Evolutionary conservation across 495 filamentous ascomycete species (phyloP).

Genomic region (Cercophora sp.): DNA sequence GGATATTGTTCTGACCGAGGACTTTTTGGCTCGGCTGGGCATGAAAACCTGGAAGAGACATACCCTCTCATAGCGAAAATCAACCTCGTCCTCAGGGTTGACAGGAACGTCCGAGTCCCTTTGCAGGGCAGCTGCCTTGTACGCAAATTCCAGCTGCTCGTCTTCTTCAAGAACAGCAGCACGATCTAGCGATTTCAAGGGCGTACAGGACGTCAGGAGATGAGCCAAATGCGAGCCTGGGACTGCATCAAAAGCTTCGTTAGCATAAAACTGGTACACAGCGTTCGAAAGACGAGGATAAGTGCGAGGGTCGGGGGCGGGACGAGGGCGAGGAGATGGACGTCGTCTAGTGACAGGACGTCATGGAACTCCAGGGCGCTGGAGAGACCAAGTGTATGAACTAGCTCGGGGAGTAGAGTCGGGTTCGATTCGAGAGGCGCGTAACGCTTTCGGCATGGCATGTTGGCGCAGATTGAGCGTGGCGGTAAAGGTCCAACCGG

Average conservation of each 20-base stretch:
- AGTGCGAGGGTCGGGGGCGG: slow-evolving; percentile 67
- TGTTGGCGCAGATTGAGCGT: too few species aligned
- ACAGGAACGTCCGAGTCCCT: slow-evolving; percentile 63
- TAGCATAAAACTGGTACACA: slow-evolving; percentile 33
- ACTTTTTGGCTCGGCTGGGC: too few species aligned
- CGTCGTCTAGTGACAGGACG: slow-evolving; percentile 66
- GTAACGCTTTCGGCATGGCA: slow-evolving; percentile 24
- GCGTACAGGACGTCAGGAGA: slow-evolving; percentile 32
- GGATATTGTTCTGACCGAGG: too few species aligned
- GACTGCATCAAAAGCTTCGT: neutral
- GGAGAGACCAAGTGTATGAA: slow-evolving; percentile 61
- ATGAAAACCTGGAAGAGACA: too few species aligned
- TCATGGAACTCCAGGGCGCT: slow-evolving; percentile 61
- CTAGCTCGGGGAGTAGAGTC: slow-evolving; percentile 37
- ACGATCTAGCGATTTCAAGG: slow-evolving; percentile 46
- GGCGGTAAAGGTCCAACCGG: too few species aligned
- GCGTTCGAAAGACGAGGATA: slow-evolving; percentile 66
- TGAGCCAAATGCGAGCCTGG: slow-evolving; percentile 1
- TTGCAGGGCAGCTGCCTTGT: slow-evolving; percentile 56
- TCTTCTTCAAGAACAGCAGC: slow-evolving; percentile 65
- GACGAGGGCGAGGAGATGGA: slow-evolving; percentile 60
- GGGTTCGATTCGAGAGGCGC: slow-evolving; percentile 39
- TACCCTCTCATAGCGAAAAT: slow-evolving; percentile 70
- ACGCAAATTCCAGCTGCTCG: slow-evolving; percentile 59
- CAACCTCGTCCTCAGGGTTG: slow-evolving; percentile 53